phyloP scores from a whole-genome alignment of 1,284 basidiomycete genomes.

The Crucibulum parvulum region DNA sequence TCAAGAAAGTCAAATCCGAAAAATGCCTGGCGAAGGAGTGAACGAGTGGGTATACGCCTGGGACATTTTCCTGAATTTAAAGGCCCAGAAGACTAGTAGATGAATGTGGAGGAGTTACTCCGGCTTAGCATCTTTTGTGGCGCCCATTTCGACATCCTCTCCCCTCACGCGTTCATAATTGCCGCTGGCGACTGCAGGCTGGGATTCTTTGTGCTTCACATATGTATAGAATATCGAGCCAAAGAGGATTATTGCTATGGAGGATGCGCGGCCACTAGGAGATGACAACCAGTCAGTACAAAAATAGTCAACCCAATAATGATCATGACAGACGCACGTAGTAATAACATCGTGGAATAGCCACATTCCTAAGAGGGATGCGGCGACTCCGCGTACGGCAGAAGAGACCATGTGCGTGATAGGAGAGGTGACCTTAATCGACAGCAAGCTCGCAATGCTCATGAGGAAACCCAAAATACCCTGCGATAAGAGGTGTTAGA shows the following conservation, averaged over 20 bases:
- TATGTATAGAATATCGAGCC: constrained; percentile 89
- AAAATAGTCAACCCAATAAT: constrained; percentile 1
- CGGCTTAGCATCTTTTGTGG: constrained; percentile 32
- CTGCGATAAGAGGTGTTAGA: constrained; percentile 41
- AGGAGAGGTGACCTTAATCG: constrained; percentile 91
- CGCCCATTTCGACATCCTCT: constrained; percentile 46
- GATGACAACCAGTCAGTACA: not conserved
- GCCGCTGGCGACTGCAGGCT: constrained; percentile 25
- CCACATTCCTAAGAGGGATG: constrained; percentile 78
- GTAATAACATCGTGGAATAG: constrained; percentile 80
- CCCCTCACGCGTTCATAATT: constrained; percentile 47
- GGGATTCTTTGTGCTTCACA: constrained; percentile 78
- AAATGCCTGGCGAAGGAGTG: too few species aligned
- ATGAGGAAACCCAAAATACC: constrained; percentile 87
- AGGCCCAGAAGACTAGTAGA: too few species aligned
- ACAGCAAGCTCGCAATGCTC: constrained; percentile 87
- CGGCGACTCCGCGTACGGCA: constrained; percentile 84
- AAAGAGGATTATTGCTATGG: constrained; percentile 79
- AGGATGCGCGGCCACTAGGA: constrained; percentile 77
- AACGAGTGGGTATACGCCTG: too few species aligned
- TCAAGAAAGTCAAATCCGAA: too few species aligned
- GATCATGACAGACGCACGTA: constrained; percentile 51
- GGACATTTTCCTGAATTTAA: too few species aligned
- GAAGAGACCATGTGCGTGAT: constrained; percentile 94
- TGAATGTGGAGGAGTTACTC: not conserved